Evolutionary conservation across 163 green algal species (phyloP), one percentile per base, ranked within the genome.

Genomic region (Volvox carteri): DNA sequence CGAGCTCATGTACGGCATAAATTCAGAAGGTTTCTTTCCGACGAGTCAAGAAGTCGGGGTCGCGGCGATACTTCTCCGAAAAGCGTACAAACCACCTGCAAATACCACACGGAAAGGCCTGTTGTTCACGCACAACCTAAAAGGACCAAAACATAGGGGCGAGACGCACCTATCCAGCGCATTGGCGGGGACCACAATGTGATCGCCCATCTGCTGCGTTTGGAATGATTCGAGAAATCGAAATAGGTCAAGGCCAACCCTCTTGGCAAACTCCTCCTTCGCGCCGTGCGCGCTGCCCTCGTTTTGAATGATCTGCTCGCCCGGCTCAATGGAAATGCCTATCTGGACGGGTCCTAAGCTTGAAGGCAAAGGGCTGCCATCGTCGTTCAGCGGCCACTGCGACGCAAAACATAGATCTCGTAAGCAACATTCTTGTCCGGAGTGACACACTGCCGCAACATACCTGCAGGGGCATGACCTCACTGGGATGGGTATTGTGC

Each of bases 191-290:
- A 96, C 93, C 4, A 95, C 79, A 4, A 96, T 88, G 46, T 94
- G 41, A 30, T 94, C 84, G 25, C 90, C 90, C 62, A 89, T 90
- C 58, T 89, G 78, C 73, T 83, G 78, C n/a, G 85, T 94, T 44
- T 91, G 89, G 83, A 97, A 97, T 23, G 91, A 96, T 85, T 97
- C 91, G 90, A 98, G 96, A 86, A 95, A 98, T 25, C 93, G 81
- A 74, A 90, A 91, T 19, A 91, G 74, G 65, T 90, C 95, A 72
- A 96, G 83, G 0, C 92, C 97, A 11, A 99, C 97, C 7, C 92
- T 86, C 87, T 97, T 97, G 18, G 95, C 96, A 94, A 98, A 99
- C 9, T 97, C 95, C 77, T 96, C 93, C 62, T 95, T 96, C 28
- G 89, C 90, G 1, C 90, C 95, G 18, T 97, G 70, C 80, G 96